Evolutionary conservation across 2,329 filamentous ascomycete genomes (phyloP), one percentile per base, ranked within the genome.

Genomic region (Penicillium palitans): DNA sequence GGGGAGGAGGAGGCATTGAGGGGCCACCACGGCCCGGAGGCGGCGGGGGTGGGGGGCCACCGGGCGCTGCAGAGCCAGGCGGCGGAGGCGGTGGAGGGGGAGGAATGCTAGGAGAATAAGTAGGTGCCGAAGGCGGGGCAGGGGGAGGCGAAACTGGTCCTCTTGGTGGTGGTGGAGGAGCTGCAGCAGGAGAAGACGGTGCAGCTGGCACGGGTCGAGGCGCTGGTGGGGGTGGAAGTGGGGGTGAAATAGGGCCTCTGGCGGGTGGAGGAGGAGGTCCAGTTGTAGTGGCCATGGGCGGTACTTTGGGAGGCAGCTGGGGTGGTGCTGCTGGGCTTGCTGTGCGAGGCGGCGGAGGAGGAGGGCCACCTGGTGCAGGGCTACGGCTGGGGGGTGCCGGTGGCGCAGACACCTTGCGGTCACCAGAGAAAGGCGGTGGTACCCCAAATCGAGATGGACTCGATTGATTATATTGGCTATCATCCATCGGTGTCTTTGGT

Each of bases 371-470:
- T 52, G 70, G 70, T 27, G 61, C 85, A 39, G 87, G 80, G 31
- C 85, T 86, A 64, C 90, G 86, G 71, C 83, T 87, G 39, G 90
- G 90, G 25, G 90, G 88, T 50, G 89, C 87, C n/a, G 90, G 90
- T 40, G 90, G 88, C 44, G 81, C 82, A 4, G 83, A 79, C 33
- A 85, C 79, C 61, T 79, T 84, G 61, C 85, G 78, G 67, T 88
- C 85, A 46, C 89, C 88, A 49, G 83, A 71, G 69, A 96, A 96
- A 3, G 90, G 86, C 7, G 93, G 92, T 55, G 93, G 91, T 6
- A 96, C 90, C 35, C 84, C 85, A 69, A 91, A 92, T 64, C 81
- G 88, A 53, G 84, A 81, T 37, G 76, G 40, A 35, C 35, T 50
- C 12, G 63, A 42, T 29, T 67, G 76, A 21, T 80, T 79, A 25